Percentiles rank a stretch among this genome's conserved stretches.
phyloP scores from a whole-genome alignment of 2,329 filamentous ascomycete genomes.

The Mariannaea elegans region DNA sequence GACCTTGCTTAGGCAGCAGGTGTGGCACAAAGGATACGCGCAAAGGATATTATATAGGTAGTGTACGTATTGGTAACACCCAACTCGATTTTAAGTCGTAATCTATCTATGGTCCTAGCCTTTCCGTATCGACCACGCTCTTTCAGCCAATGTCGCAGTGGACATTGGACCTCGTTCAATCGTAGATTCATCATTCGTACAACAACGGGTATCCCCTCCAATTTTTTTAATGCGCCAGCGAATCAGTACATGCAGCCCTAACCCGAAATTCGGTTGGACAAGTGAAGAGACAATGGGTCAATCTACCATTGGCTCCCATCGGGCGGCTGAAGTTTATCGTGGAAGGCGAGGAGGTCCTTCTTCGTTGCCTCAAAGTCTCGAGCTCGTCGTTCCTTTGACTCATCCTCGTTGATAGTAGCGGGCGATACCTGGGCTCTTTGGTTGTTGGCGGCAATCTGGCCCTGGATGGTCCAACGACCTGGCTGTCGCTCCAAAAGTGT shows the following conservation, averaged over 20 bases:
- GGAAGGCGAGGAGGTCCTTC: conserved; percentile 54
- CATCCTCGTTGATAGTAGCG: conserved; percentile 28
- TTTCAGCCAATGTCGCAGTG: conserved; percentile 14
- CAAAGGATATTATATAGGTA: conserved; percentile 21
- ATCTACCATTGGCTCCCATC: conserved; percentile 5
- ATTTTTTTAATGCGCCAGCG: conserved; percentile 28
- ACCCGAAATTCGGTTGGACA: neutral
- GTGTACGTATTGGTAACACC: conserved; percentile 26
- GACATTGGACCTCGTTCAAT: conserved; percentile 24
- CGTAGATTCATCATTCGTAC: conserved; percentile 36
- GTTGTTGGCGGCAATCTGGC: conserved; percentile 46
- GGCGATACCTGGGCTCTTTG: conserved; percentile 33
- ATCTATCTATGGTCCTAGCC: neutral
- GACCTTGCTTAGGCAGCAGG: conserved; percentile 35
- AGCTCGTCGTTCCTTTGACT: conserved; percentile 47
- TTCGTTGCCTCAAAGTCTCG: conserved; percentile 58
- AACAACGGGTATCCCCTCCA: conserved; percentile 30
- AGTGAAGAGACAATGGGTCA: conserved; percentile 8
- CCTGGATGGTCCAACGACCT: conserved; percentile 52
- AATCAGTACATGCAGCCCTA: conserved; percentile 4
- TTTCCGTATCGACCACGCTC: neutral
- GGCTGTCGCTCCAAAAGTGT: conserved; percentile 55
- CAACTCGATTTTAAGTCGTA: neutral
- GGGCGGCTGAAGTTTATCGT: conserved; percentile 35
- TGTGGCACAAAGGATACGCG: conserved; percentile 15